These are phyloP conservation scores for Aspergillus homomorphus DNA, from an alignment of 495 filamentous ascomycete species.

Conservation along the genomic window DNA sequence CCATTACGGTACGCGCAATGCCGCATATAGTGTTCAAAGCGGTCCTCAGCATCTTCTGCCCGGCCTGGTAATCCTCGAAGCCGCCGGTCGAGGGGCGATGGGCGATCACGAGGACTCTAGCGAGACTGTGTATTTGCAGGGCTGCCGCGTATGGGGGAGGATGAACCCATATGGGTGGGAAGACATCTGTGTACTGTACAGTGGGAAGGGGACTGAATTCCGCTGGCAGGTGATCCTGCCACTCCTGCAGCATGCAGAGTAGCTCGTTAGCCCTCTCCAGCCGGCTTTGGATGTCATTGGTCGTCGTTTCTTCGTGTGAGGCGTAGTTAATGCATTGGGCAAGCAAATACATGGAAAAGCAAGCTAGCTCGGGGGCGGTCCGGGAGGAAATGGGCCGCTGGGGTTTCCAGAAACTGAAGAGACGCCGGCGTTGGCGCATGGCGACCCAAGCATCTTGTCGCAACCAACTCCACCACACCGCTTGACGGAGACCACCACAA, in stretches of 20 bases:
- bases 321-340: slow-evolving; percentile 20
- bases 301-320: slow-evolving; percentile 13
- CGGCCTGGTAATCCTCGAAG: slow-evolving; percentile 22
- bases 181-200: slow-evolving; percentile 11
- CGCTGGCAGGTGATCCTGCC: slow-evolving; percentile 25
- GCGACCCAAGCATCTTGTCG: slow-evolving; percentile 32
- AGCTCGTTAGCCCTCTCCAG: slow-evolving; percentile 20
- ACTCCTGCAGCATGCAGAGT: slow-evolving; percentile 27
- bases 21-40: slow-evolving; percentile 24
- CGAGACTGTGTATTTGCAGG: slow-evolving; percentile 29
- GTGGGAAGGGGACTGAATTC: slow-evolving; percentile 25
- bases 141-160: slow-evolving; percentile 27
- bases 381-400: slow-evolving; percentile 18
- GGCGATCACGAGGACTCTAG: slow-evolving; percentile 26
- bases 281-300: slow-evolving; percentile 12
- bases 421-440: slow-evolving; percentile 28
- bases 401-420: slow-evolving; percentile 25
- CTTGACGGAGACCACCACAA: slow-evolving; percentile 26
- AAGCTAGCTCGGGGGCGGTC: slow-evolving; percentile 10
- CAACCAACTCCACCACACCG: slow-evolving; percentile 33
- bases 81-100: slow-evolving; percentile 28
- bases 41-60: slow-evolving; percentile 9
- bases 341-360: slow-evolving; percentile 11
- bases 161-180: slow-evolving; percentile 32
- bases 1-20: slow-evolving; percentile 22